These are phyloP conservation scores for Anthostomella pinea DNA, from an alignment of 2,329 filamentous ascomycete species.

Conservation along the genomic window DNA sequence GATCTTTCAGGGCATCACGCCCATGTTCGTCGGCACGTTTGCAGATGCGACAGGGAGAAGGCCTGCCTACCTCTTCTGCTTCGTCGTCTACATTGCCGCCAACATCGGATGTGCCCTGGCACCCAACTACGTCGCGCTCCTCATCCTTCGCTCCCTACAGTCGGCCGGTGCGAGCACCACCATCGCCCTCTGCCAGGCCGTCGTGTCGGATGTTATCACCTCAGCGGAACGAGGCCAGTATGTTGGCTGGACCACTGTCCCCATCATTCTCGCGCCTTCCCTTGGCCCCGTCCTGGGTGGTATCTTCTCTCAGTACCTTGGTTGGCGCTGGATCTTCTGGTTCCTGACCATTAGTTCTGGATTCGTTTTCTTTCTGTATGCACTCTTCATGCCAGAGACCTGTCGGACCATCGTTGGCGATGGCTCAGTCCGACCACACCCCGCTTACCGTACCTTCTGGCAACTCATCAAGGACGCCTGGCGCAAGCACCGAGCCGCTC, in stretches of 20 bases:
- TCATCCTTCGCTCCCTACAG: conserved; percentile 50
- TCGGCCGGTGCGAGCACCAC: conserved; percentile 52
- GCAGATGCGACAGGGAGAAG: conserved; percentile 46
- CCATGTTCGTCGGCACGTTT: conserved; percentile 47
- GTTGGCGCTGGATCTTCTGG: conserved; percentile 54
- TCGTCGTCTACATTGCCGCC: conserved; percentile 43
- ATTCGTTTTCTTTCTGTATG: conserved; percentile 35
- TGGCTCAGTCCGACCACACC: conserved; percentile 38
- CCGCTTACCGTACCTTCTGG: conserved; percentile 25
- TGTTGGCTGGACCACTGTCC: conserved; percentile 46
- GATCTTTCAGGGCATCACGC: conserved; percentile 53
- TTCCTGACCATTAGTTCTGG: conserved; percentile 41
- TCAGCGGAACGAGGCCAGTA: conserved; percentile 54
- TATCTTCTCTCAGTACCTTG: conserved; percentile 46
- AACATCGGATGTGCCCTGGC: conserved; percentile 46
- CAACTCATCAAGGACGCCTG: conserved; percentile 26
- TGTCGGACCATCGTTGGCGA: conserved; percentile 44
- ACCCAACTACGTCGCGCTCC: conserved; percentile 41
- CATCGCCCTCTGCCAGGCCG: conserved; percentile 48
- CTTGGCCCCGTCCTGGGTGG: conserved; percentile 51
- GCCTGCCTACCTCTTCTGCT: conserved; percentile 46
- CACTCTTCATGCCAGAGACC: conserved; percentile 45
- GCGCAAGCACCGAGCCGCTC: conserved; percentile 9
- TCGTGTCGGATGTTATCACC: conserved; percentile 57
- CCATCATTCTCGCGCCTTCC: conserved; percentile 39